Conservation (phyloP, 2,329 filamentous ascomycete genomes). For the Diaporthe amygdali region DNA sequence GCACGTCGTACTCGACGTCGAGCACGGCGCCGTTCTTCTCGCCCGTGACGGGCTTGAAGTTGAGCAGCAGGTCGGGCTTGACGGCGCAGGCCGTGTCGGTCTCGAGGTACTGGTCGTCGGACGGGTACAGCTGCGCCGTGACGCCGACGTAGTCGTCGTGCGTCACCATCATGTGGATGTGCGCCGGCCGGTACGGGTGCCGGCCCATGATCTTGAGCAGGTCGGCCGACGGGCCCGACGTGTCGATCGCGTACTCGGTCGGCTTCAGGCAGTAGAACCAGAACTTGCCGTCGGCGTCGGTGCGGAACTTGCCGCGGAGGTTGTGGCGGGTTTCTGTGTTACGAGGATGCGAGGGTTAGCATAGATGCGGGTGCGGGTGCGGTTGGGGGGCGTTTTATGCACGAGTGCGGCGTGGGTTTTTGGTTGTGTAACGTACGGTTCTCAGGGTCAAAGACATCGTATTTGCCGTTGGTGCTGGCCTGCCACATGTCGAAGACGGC, state of each 20-base stretch:
- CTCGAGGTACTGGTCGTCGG: slow-evolving; percentile 58
- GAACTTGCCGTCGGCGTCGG: slow-evolving; percentile 65
- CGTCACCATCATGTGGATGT: slow-evolving; percentile 39
- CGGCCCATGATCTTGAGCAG: slow-evolving; percentile 31
- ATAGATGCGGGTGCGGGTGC: no score
- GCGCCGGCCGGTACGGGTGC: slow-evolving; percentile 31
- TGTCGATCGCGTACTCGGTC: slow-evolving; percentile 66
- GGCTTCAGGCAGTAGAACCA: slow-evolving; percentile 69
- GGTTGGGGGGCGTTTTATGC: no score
- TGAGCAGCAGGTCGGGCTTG: slow-evolving; percentile 45
- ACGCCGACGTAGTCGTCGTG: slow-evolving; percentile 64
- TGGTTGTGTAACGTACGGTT: slow-evolving; percentile 58
- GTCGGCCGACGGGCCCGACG: slow-evolving; percentile 46
- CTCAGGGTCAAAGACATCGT: slow-evolving; percentile 67
- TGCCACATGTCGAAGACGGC: slow-evolving; percentile 67
- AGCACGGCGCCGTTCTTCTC: slow-evolving; percentile 36
- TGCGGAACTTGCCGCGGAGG: slow-evolving; percentile 68
- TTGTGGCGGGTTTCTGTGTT: slow-evolving; percentile 40
- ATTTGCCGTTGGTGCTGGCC: slow-evolving; percentile 61
- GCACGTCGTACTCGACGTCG: slow-evolving; percentile 38
- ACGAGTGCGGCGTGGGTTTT: no score
- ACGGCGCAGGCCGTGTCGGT: slow-evolving; percentile 43
- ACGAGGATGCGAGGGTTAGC: no score
- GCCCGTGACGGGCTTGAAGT: slow-evolving; percentile 47
- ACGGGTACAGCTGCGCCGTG: slow-evolving; percentile 71